Conservation (phyloP, 2,329 filamentous ascomycete species). For the Colletotrichum magnum region DNA sequence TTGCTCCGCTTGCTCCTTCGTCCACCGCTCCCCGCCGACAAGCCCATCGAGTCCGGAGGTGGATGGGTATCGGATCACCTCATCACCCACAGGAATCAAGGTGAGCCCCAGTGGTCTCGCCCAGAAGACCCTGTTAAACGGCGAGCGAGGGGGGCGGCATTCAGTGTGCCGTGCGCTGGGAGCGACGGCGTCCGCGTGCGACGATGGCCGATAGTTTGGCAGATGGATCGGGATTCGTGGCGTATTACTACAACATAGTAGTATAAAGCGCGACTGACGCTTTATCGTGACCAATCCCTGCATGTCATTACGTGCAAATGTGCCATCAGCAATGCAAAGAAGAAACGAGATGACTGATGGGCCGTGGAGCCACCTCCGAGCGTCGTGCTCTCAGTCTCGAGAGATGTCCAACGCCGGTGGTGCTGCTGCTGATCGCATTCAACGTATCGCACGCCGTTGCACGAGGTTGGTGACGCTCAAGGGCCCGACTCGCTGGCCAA, state of each 20-base stretch:
- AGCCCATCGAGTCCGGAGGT: conserved; percentile 21
- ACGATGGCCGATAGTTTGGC: conserved; percentile 24
- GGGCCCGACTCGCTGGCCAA: conserved; percentile 21
- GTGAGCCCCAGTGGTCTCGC: conserved; percentile 11
- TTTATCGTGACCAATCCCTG: conserved; percentile 19
- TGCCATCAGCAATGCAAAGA: conserved; percentile 4
- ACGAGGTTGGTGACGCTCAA: conserved; percentile 13
- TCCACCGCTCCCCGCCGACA: conserved; percentile 13
- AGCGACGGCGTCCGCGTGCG: conserved; percentile 20
- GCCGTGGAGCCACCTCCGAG: neutral
- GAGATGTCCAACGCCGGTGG: neutral
- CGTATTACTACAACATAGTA: neutral
- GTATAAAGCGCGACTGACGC: conserved; percentile 10
- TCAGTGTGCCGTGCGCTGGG: conserved; percentile 25
- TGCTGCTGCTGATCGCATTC: conserved; percentile 18
- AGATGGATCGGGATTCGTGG: conserved; percentile 28
- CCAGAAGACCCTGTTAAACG: conserved; percentile 24
- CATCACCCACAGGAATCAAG: conserved; percentile 7
- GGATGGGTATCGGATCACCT: conserved; percentile 18
- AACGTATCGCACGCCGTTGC: neutral
- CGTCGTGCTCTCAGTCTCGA: neutral
- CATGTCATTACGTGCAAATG: conserved; percentile 20
- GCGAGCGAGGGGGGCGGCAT: conserved; percentile 14
- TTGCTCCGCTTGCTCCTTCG: conserved; percentile 4
- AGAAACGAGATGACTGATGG: conserved; percentile 9